phyloP scores from a whole-genome alignment of 768 basidiomycete genomes.

The Termitomyces bulborhizus region DNA sequence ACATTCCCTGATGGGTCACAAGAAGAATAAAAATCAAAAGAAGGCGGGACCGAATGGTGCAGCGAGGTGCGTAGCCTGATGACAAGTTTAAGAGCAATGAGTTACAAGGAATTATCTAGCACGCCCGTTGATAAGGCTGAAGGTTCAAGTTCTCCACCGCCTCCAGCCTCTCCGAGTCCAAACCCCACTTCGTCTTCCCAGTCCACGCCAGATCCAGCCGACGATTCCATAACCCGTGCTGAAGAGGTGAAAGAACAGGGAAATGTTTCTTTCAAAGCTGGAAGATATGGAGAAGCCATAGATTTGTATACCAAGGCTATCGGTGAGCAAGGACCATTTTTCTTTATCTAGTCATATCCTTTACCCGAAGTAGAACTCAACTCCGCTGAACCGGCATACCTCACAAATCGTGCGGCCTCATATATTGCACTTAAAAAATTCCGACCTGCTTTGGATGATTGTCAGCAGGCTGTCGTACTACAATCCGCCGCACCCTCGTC shows the following conservation, averaged over 20 bases:
- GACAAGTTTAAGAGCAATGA: neutral
- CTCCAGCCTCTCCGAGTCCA: slow-evolving; percentile 7
- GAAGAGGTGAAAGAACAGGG: slow-evolving; percentile 70
- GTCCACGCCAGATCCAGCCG: slow-evolving; percentile 17
- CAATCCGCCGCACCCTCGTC: slow-evolving; percentile 56
- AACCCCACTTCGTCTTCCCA: slow-evolving; percentile 12
- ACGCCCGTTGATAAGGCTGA: neutral
- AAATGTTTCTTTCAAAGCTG: slow-evolving; percentile 67
- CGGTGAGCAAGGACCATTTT: slow-evolving; percentile 26
- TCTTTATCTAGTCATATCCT: neutral
- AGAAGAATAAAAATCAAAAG: slow-evolving; percentile 18
- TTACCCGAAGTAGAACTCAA: slow-evolving; percentile 40
- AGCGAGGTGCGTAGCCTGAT: slow-evolving; percentile 3
- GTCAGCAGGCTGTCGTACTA: slow-evolving; percentile 64
- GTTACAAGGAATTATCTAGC: neutral
- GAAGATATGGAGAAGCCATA: slow-evolving; percentile 60
- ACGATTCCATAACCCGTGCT: slow-evolving; percentile 40
- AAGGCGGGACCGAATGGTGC: slow-evolving; percentile 10
- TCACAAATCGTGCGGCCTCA: slow-evolving; percentile 84
- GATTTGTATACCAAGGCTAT: slow-evolving; percentile 74
- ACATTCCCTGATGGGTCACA: slow-evolving; percentile 14
- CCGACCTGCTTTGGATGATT: slow-evolving; percentile 69
- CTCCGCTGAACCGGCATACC: slow-evolving; percentile 63
- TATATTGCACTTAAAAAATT: slow-evolving; percentile 79
- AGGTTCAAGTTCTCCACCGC: slow-evolving; percentile 12